Evolutionary conservation across 2,329 filamentous ascomycete species (phyloP).

Genomic region (Colletotrichum gigasporum): DNA sequence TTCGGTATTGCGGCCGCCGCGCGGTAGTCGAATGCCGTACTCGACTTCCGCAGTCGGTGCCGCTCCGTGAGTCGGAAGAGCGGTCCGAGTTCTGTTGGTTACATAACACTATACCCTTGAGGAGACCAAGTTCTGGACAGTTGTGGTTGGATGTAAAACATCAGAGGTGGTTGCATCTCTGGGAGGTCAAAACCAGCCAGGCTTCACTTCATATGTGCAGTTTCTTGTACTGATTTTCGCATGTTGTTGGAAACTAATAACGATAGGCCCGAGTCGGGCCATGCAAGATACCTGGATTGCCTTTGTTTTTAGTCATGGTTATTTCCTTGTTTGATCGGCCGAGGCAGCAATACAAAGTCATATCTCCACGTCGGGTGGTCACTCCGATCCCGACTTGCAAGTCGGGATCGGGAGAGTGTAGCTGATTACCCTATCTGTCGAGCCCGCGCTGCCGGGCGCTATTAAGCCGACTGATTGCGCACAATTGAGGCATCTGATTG

Average conservation of each 20-base stretch:
- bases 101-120: conserved; percentile 28
- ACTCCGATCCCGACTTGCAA: conserved; percentile 11
- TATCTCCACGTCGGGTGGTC: not conserved
- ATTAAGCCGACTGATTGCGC: conserved; percentile 5
- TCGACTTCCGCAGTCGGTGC: not conserved
- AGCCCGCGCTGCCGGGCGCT: too few species aligned
- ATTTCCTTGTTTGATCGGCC: not conserved
- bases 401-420: conserved; percentile 28
- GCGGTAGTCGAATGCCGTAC: too few species aligned
- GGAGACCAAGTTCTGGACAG: not conserved
- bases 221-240: not conserved
- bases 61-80: conserved; percentile 1
- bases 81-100: conserved; percentile 10
- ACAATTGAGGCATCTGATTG: conserved; percentile 21
- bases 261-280: not conserved
- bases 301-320: not conserved
- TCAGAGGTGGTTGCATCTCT: not conserved
- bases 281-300: not conserved
- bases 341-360: not conserved
- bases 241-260: not conserved
- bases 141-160: not conserved
- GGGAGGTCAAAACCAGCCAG: not conserved
- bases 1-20: too few species aligned
- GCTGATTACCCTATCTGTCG: conserved; percentile 3
- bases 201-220: not conserved